These are phyloP conservation scores for Scenedesmus sp. DNA, from an alignment of 163 green algal genomes.

Conservation along the genomic window DNA sequence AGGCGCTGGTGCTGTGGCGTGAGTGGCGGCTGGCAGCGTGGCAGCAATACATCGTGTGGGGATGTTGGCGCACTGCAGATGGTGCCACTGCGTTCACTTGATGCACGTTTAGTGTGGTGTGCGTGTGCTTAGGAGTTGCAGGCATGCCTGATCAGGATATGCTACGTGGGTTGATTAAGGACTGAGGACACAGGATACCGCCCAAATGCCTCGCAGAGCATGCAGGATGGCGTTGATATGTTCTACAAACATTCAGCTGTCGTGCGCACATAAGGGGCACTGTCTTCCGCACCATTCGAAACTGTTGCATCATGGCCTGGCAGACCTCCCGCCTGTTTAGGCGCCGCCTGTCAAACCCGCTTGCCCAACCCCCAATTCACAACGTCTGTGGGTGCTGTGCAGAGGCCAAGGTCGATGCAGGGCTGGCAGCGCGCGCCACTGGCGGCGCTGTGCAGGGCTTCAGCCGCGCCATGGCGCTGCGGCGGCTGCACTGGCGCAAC, in stretches of 20 bases:
- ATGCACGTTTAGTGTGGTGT: too few species aligned
- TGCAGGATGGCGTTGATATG: not conserved
- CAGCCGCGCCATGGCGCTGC: constrained; percentile 67
- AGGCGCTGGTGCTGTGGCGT: constrained; percentile 72
- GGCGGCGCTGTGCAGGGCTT: constrained; percentile 46
- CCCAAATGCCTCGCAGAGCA: not conserved
- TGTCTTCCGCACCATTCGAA: too few species aligned
- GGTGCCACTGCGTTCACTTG: too few species aligned
- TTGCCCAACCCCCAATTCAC: too few species aligned
- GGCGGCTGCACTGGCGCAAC: constrained; percentile 75
- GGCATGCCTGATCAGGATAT: not conserved
- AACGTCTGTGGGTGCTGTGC: constrained; percentile 17
- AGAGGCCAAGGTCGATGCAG: constrained; percentile 71
- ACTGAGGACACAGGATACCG: not conserved
- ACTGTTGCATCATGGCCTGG: too few species aligned
- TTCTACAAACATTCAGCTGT: not conserved
- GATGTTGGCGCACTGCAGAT: not conserved
- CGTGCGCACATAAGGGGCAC: too few species aligned
- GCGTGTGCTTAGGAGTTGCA: not conserved
- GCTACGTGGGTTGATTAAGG: not conserved
- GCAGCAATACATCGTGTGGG: not conserved
- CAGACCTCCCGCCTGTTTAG: too few species aligned
- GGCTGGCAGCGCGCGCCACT: constrained; percentile 49
- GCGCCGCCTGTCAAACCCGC: too few species aligned
- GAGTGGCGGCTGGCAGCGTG: constrained; percentile 48